Conservation (phyloP, 2,329 filamentous ascomycete genomes). For the Lasiodiplodia theobromae region DNA sequence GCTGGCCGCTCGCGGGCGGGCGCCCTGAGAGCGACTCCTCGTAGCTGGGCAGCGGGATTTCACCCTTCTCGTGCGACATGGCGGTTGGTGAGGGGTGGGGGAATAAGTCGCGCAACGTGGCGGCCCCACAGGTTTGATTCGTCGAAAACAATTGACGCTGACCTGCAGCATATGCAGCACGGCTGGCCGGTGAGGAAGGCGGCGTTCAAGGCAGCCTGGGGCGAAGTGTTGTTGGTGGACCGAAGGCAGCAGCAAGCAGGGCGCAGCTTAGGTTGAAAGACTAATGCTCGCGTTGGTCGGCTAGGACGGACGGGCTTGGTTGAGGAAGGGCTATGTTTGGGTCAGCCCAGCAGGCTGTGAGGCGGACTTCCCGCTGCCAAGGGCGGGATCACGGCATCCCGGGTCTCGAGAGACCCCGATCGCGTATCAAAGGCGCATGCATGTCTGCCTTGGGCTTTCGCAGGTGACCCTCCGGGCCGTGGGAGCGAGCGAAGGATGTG, state of each 20-base stretch:
- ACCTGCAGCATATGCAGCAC: background rate
- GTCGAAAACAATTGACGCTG: background rate
- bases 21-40: slow-evolving; percentile 34
- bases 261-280: background rate
- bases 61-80: slow-evolving; percentile 28
- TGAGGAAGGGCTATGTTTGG: background rate
- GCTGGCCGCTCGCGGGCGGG: slow-evolving; percentile 34
- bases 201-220: background rate
- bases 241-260: slow-evolving; percentile 6
- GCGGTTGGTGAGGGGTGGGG: slow-evolving; percentile 1
- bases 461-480: background rate
- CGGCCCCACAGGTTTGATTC: background rate
- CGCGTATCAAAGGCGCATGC: background rate
- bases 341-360: background rate
- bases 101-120: background rate
- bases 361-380: background rate
- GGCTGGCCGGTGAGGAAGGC: background rate
- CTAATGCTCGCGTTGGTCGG: background rate
- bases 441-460: slow-evolving; percentile 17
- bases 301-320: background rate
- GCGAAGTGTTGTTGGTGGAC: background rate
- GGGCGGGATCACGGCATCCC: slow-evolving; percentile 2
- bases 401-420: background rate
- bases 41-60: slow-evolving; percentile 36
- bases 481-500: background rate